These are phyloP conservation scores for Salvia sclarea DNA, from an alignment of 305 asterid genomes.

Conservation along the genomic window DNA sequence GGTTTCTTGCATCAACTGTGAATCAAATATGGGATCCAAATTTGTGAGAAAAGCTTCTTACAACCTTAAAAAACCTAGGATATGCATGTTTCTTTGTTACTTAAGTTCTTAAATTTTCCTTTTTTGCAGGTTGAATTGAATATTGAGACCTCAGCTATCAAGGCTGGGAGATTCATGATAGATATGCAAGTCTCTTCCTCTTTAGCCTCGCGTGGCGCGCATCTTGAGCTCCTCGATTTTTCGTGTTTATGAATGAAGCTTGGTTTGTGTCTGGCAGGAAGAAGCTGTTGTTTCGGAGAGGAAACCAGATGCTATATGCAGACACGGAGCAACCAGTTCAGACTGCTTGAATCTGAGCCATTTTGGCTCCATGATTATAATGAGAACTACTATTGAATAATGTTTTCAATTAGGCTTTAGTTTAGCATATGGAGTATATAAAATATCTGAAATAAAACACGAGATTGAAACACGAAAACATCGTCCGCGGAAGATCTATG, in stretches of 20 bases:
- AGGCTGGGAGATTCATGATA: constrained; percentile 29
- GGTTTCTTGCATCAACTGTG: constrained; percentile 23
- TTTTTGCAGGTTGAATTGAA: constrained; percentile 25
- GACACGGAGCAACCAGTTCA: constrained; percentile 29
- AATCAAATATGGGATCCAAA: constrained; percentile 2
- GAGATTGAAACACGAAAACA: not conserved
- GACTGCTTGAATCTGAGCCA: constrained; percentile 13
- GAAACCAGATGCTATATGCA: constrained; percentile 29
- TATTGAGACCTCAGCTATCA: constrained; percentile 30
- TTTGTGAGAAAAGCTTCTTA: constrained; percentile 20
- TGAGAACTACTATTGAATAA: no score
- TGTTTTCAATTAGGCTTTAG: no score
- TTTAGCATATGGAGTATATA: no score
- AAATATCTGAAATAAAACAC: no score
- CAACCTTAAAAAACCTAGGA: constrained; percentile 9
- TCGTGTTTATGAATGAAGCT: not conserved
- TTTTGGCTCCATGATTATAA: not conserved
- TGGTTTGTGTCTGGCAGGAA: constrained; percentile 14
- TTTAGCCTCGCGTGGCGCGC: not conserved
- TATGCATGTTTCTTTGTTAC: not conserved
- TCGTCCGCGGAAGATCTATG: not conserved
- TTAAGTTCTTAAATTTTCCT: not conserved
- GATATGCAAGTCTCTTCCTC: constrained; percentile 23
- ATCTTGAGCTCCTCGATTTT: not conserved
- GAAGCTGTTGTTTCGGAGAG: constrained; percentile 27